These are phyloP conservation scores for Aspergillus arachidicola DNA, from an alignment of 2,329 filamentous ascomycete genomes.

Conservation along the genomic window DNA sequence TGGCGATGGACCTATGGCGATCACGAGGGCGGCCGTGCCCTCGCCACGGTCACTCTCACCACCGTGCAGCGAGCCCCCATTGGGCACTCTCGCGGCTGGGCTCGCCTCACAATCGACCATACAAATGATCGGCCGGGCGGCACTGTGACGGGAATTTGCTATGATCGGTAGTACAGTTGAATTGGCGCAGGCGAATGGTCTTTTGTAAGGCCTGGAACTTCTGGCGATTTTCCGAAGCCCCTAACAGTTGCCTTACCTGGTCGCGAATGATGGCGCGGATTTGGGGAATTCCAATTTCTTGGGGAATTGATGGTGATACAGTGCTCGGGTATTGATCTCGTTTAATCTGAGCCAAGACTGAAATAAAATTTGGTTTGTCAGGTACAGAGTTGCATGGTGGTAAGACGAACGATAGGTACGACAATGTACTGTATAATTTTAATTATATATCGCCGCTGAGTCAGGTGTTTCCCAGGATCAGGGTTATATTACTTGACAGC, in stretches of 20 bases:
- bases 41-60: constrained; percentile 13
- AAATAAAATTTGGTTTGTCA: background rate
- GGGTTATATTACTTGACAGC: background rate
- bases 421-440: background rate
- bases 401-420: background rate
- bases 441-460: background rate
- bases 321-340: background rate
- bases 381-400: background rate
- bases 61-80: constrained; percentile 10
- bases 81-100: constrained; percentile 2
- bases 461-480: background rate
- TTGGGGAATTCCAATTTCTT: background rate
- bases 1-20: constrained; percentile 17
- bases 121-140: background rate
- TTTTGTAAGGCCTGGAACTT: background rate
- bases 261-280: background rate
- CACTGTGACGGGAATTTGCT: background rate
- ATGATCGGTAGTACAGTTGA: background rate
- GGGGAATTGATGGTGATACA: background rate
- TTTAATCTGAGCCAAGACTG: background rate
- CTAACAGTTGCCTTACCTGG: background rate
- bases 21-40: constrained; percentile 12
- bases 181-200: background rate
- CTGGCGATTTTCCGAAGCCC: background rate
- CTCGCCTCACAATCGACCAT: background rate